A percentile compares a stretch with the other conserved stretches of the same genome.
Conservation (phyloP, 495 filamentous ascomycete genomes). For the Aspergillus coremiiformis region DNA sequence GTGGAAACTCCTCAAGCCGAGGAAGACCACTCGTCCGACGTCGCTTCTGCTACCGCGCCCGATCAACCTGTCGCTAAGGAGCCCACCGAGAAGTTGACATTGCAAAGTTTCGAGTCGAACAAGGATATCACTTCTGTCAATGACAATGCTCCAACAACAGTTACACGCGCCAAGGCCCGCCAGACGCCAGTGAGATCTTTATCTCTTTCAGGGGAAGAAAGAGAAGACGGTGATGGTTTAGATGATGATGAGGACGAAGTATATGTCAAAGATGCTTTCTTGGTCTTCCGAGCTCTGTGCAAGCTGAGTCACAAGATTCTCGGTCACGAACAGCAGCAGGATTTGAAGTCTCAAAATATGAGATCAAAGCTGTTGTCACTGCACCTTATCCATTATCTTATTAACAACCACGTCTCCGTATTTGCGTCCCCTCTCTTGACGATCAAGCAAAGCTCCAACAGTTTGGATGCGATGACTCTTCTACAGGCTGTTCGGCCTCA, state of each 20-base stretch:
- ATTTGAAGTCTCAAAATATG: constrained; percentile 91
- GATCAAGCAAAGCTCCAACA: constrained; percentile 81
- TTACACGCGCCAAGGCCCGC: constrained; percentile 64
- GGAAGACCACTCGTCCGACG: constrained; percentile 42
- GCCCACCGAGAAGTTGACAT: constrained; percentile 72
- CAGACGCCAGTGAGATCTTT: constrained; percentile 43
- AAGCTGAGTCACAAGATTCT: constrained; percentile 90
- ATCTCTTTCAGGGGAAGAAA: constrained; percentile 40
- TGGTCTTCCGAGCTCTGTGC: constrained; percentile 96
- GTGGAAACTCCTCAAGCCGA: constrained; percentile 31
- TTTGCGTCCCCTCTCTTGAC: constrained; percentile 86
- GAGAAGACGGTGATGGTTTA: constrained; percentile 44
- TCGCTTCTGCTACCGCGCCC: constrained; percentile 40
- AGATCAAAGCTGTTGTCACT: constrained; percentile 92
- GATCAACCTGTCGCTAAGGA: constrained; percentile 54
- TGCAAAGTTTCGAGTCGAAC: constrained; percentile 90
- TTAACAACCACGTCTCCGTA: constrained; percentile 81
- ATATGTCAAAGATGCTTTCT: constrained; percentile 90
- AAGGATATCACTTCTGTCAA: constrained; percentile 89
- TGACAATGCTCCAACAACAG: constrained; percentile 86
- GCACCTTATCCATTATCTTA: constrained; percentile 84
- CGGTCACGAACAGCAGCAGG: constrained; percentile 81
- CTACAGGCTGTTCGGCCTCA: constrained; percentile 96
- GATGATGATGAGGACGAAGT: constrained; percentile 96
- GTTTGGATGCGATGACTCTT: constrained; percentile 77